Evolutionary conservation across 2,329 filamentous ascomycete species (phyloP).

Genomic region (Fusarium musae): DNA sequence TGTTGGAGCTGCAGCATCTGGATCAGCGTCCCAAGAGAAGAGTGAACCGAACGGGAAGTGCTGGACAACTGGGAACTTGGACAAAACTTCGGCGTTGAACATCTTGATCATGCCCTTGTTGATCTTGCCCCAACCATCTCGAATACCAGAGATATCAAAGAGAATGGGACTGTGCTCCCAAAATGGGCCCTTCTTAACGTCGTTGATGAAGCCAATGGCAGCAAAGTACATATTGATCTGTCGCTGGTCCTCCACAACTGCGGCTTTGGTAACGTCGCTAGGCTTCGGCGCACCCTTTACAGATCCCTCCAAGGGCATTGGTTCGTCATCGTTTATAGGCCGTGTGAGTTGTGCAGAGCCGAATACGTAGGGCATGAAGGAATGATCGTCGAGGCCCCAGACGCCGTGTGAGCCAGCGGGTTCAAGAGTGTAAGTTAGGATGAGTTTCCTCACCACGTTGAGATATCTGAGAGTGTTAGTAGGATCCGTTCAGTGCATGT

Average conservation of each 20-base stretch:
- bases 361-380: slow-evolving; percentile 92
- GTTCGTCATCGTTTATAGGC: slow-evolving; percentile 70
- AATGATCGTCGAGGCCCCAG: slow-evolving; percentile 98
- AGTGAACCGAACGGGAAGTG: slow-evolving; percentile 87
- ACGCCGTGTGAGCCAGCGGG: slow-evolving; percentile 96
- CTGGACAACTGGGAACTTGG: slow-evolving; percentile 98
- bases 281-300: slow-evolving; percentile 77
- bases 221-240: slow-evolving; percentile 89
- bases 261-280: slow-evolving; percentile 71
- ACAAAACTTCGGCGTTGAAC: slow-evolving; percentile 96
- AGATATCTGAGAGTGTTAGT: slow-evolving; percentile 70
- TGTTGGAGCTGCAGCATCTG: slow-evolving; percentile 62
- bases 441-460: slow-evolving; percentile 81
- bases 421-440: slow-evolving; percentile 91
- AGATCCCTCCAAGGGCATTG: slow-evolving; percentile 83
- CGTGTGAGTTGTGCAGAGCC: slow-evolving; percentile 91
- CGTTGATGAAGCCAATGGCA: slow-evolving; percentile 95
- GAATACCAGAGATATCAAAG: slow-evolving; percentile 92
- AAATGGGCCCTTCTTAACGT: slow-evolving; percentile 95
- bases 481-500: rapidly evolving
- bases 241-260: slow-evolving; percentile 73
- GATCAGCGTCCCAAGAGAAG: slow-evolving; percentile 80
- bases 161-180: slow-evolving; percentile 97
- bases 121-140: slow-evolving; percentile 97
- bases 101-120: slow-evolving; percentile 99